Evolutionary conservation across 2,329 filamentous ascomycete species (phyloP).

Genomic region (Thielaviopsis musarum): DNA sequence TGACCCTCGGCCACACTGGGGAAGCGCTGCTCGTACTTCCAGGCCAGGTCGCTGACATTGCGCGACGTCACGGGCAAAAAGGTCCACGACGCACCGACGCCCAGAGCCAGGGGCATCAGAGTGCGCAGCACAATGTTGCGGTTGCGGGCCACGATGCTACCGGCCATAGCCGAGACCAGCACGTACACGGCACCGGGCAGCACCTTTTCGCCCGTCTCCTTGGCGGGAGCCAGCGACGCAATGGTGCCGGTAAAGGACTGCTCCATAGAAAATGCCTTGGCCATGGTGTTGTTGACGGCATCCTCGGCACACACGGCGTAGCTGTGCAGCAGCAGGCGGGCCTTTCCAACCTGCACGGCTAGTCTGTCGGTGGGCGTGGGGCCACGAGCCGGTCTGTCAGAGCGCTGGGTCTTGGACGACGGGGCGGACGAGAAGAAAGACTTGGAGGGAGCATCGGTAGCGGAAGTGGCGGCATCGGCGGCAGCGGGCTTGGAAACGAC

Average conservation of each 20-base stretch:
- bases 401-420: conserved; percentile 17
- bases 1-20: conserved; percentile 74
- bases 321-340: conserved; percentile 63
- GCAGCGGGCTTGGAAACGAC: conserved; percentile 11
- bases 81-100: conserved; percentile 66
- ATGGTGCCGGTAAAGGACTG: conserved; percentile 79
- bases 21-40: conserved; percentile 84
- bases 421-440: conserved; percentile 16
- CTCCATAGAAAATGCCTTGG: conserved; percentile 69
- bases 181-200: conserved; percentile 87
- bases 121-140: conserved; percentile 70
- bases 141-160: conserved; percentile 78
- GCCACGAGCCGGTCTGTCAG: conserved; percentile 21
- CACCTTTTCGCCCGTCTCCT: conserved; percentile 71
- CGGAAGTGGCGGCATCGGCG: conserved; percentile 14
- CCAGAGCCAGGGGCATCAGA: conserved; percentile 60
- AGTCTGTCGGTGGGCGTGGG: conserved; percentile 83
- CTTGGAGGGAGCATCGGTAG: conserved; percentile 18
- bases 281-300: conserved; percentile 66
- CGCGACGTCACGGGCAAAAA: conserved; percentile 78
- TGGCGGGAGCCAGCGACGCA: conserved; percentile 71
- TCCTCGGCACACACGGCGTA: conserved; percentile 63
- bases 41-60: conserved; percentile 72
- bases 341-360: conserved; percentile 62
- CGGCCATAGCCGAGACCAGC: conserved; percentile 85